A percentile compares a stretch with the other conserved stretches of the same genome.
Conservation (phyloP, 208 protist genomes). For the Entamoeba nuttalli region DNA sequence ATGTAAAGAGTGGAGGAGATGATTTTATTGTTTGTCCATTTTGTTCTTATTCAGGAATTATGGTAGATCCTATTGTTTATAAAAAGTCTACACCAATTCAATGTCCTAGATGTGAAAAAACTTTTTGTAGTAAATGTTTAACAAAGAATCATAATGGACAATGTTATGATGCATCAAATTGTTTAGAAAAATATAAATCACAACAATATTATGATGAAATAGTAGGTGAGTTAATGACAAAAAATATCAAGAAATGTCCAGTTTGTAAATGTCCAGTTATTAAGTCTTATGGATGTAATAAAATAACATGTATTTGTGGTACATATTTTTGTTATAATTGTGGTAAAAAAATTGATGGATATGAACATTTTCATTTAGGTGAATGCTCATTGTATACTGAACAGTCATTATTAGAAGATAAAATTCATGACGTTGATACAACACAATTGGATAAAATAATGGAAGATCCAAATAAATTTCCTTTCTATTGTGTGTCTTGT, state of each 20-base stretch:
- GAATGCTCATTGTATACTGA: not conserved
- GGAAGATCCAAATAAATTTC: not conserved
- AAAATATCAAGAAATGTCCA: not conserved
- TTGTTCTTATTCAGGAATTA: not conserved
- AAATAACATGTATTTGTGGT: not conserved
- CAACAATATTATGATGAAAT: not conserved
- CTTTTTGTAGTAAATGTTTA: not conserved
- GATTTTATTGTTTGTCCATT: not conserved
- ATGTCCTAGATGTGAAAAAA: not conserved
- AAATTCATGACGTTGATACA: not conserved
- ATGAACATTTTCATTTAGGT: not conserved
- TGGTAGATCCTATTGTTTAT: not conserved
- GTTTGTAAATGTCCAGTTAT: not conserved
- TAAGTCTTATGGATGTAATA: not conserved
- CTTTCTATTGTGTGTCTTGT: not conserved
- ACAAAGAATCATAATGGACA: not conserved
- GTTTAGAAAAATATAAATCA: not conserved
- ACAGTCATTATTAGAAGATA: not conserved
- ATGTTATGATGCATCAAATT: not conserved
- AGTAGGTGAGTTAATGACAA: not conserved
- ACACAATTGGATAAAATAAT: not conserved
- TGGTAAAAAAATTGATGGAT: not conserved
- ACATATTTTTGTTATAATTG: not conserved
- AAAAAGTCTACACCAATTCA: not conserved
- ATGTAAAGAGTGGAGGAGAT: not conserved